Conservation (phyloP, 2,329 filamentous ascomycete genomes). For the Cytospora leucostoma region DNA sequence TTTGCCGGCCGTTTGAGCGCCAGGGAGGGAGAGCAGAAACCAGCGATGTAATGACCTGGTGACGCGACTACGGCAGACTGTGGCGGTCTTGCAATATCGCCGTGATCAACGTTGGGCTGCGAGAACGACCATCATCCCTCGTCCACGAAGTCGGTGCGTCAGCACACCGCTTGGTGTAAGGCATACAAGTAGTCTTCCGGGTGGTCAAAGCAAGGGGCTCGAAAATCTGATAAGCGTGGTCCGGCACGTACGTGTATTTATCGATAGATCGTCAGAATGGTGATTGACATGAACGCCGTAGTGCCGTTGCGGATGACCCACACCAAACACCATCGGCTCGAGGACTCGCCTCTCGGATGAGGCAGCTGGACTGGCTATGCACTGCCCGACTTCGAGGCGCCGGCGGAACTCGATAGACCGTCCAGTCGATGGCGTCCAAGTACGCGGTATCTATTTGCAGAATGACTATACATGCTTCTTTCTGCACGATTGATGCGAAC, state of each 20-base stretch:
- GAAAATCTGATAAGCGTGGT: neutral
- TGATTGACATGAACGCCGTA: neutral
- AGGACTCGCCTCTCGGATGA: neutral
- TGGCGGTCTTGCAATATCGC: neutral
- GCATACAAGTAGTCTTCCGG: neutral
- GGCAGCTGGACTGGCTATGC: neutral
- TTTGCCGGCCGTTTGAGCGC: neutral
- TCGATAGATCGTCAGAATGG: neutral
- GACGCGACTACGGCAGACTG: conserved; percentile 6
- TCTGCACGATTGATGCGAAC: conserved; percentile 2
- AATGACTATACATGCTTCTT: neutral
- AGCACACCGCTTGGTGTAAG: neutral
- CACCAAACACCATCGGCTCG: neutral
- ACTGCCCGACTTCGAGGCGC: neutral
- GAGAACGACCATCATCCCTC: neutral
- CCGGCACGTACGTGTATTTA: neutral
- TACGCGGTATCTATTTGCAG: neutral
- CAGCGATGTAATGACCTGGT: neutral
- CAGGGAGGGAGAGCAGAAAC: neutral
- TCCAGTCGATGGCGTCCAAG: neutral
- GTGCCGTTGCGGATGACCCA: neutral
- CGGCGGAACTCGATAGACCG: neutral
- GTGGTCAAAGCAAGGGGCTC: neutral
- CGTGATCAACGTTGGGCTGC: neutral
- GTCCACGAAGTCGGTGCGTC: neutral